A percentile compares a stretch with the other conserved stretches of the same genome.
Evolutionary conservation across 345 rosid genomes (phyloP).

Genomic region (Syzygium aqueum): DNA sequence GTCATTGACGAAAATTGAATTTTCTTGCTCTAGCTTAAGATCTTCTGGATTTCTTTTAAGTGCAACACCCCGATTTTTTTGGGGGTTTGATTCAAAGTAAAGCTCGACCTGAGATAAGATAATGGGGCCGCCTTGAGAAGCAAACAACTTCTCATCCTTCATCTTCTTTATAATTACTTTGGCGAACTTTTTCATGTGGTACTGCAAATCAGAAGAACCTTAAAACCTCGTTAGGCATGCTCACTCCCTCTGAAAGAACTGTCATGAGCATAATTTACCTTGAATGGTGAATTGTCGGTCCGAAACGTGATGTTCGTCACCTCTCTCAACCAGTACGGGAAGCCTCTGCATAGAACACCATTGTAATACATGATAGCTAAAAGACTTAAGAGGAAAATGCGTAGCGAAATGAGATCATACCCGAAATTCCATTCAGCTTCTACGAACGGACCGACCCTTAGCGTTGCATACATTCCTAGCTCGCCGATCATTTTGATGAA

Average conservation of each 20-base stretch:
- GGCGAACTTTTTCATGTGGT: conserved; percentile 29
- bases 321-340: conserved; percentile 49
- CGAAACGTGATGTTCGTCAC: conserved; percentile 31
- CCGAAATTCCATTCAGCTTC: conserved; percentile 55
- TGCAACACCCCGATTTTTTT: background rate
- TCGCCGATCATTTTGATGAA: conserved; percentile 30
- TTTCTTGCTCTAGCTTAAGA: background rate
- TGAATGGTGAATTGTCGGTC: conserved; percentile 34
- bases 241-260: background rate
- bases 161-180: conserved; percentile 18
- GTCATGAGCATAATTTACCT: conserved; percentile 9
- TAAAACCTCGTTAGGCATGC: background rate
- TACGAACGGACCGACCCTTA: conserved; percentile 47
- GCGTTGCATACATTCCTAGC: conserved; percentile 31
- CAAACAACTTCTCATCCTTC: conserved; percentile 29
- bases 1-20: background rate
- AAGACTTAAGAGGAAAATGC: background rate
- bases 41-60: background rate
- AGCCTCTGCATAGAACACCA: conserved; percentile 16
- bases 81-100: background rate
- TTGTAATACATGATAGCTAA: background rate
- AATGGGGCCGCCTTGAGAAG: conserved; percentile 47
- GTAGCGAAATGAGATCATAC: conserved; percentile 1
- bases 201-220: conserved; percentile 8
- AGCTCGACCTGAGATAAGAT: conserved; percentile 31